Percentiles rank a stretch among this genome's conserved stretches.
These are phyloP conservation scores for Chlamydomonas sphaeroides DNA, from an alignment of 139 green algal genomes.

Conservation along the genomic window DNA sequence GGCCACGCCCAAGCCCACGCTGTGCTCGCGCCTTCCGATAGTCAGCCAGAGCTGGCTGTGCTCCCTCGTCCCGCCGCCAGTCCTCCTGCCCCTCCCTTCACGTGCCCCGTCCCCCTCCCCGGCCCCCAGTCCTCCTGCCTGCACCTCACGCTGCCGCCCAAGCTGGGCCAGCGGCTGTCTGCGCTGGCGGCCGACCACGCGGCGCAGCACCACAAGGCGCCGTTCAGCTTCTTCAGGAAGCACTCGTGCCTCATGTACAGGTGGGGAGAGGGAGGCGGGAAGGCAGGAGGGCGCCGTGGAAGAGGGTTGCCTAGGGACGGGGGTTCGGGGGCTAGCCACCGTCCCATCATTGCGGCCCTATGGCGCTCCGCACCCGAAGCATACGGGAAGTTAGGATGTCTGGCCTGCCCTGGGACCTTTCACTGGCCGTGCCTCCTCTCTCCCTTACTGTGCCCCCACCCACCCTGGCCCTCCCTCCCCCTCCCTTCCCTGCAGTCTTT, in stretches of 20 bases:
- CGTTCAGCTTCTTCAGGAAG: slow-evolving; percentile 40
- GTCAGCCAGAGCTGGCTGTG: too few species aligned
- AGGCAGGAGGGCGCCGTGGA: background rate
- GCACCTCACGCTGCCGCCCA: slow-evolving; percentile 14
- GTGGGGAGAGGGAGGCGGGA: background rate
- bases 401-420: too few species aligned
- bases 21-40: too few species aligned
- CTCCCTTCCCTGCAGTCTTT: too few species aligned
- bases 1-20: too few species aligned
- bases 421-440: background rate
- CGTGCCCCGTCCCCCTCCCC: too few species aligned
- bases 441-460: background rate
- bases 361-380: too few species aligned
- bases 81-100: too few species aligned
- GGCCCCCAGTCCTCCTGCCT: slow-evolving; percentile 28
- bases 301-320: background rate
- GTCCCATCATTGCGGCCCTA: background rate
- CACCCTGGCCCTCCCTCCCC: too few species aligned
- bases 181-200: slow-evolving; percentile 11
- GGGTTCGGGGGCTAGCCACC: background rate
- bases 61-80: too few species aligned
- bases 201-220: slow-evolving; percentile 18
- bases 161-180: slow-evolving; percentile 24
- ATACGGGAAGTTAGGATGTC: too few species aligned
- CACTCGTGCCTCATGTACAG: slow-evolving; percentile 48